Percentiles rank a stretch among this genome's conserved stretches.
Evolutionary conservation across 2,329 filamentous ascomycete genomes (phyloP).

Genomic region (Emericellopsis atlantica): DNA sequence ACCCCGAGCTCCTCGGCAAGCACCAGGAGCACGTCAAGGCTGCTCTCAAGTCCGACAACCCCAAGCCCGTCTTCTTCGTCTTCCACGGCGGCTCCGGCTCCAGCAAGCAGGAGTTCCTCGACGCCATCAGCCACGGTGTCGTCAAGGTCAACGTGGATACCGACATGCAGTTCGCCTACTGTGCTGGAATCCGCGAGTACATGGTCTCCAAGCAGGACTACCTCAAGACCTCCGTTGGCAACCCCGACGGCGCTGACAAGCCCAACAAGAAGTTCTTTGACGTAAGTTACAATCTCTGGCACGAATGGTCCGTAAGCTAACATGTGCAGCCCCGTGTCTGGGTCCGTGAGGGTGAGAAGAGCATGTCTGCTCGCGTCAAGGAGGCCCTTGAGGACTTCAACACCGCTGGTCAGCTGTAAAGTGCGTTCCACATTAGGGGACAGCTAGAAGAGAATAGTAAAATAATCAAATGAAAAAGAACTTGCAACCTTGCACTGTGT

Average conservation of each 20-base stretch:
- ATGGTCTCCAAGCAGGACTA: conserved; percentile 93
- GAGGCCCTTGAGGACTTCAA: conserved; percentile 89
- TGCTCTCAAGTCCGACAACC: conserved; percentile 55
- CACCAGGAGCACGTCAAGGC: conserved; percentile 88
- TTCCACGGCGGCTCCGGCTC: conserved; percentile 98
- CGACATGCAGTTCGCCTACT: conserved; percentile 92
- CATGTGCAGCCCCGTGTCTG: conserved; percentile 65
- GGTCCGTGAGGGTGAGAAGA: conserved; percentile 96
- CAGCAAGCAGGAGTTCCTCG: conserved; percentile 76
- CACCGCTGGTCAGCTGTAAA: conserved; percentile 23
- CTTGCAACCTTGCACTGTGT: no score
- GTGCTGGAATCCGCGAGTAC: conserved; percentile 87
- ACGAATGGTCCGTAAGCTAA: conserved; percentile 2
- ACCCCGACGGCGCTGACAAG: conserved; percentile 93
- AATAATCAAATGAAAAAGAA: no score
- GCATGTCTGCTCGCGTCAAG: conserved; percentile 71
- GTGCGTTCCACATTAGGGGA: not conserved
- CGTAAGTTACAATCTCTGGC: conserved; percentile 17
- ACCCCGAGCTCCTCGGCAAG: conserved; percentile 91
- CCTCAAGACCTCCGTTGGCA: conserved; percentile 74
- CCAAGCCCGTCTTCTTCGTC: conserved; percentile 97
- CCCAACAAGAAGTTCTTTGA: conserved; percentile 97
- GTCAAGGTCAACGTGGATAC: conserved; percentile 99
- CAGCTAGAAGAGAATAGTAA: no score
- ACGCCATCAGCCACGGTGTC: conserved; percentile 86